Percentiles rank a stretch among this genome's conserved stretches.
Evolutionary conservation across 2,329 filamentous ascomycete genomes (phyloP).

Genomic region (Trichoderma pleuroti): DNA sequence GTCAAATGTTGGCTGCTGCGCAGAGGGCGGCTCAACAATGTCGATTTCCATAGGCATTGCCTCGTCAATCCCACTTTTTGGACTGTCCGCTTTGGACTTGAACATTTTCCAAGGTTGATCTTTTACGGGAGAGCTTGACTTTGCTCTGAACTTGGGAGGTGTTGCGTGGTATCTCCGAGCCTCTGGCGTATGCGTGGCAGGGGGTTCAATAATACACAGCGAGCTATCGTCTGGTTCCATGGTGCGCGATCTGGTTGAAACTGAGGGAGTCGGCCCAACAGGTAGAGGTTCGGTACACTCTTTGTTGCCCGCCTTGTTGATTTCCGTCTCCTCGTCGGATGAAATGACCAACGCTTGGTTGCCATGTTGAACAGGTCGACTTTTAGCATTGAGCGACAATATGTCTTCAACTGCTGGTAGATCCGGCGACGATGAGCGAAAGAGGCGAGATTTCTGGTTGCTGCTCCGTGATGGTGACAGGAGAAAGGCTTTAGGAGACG

Average conservation of each 20-base stretch:
- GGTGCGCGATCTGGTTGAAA: not conserved
- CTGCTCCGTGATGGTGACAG: constrained; percentile 32
- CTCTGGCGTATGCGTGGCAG: constrained; percentile 21
- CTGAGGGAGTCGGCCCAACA: not conserved
- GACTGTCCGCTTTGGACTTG: constrained; percentile 23
- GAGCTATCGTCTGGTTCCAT: constrained; percentile 18
- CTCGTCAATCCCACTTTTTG: not conserved
- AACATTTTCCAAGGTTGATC: constrained; percentile 39
- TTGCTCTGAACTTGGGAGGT: not conserved
- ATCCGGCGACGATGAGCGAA: constrained; percentile 51
- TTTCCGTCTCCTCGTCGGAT: constrained; percentile 27
- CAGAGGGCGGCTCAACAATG: not conserved
- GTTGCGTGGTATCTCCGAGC: constrained; percentile 19
- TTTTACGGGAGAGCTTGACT: constrained; percentile 21
- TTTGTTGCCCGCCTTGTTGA: not conserved
- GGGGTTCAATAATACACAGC: constrained; percentile 25
- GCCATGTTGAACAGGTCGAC: constrained; percentile 34
- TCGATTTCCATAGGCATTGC: not conserved
- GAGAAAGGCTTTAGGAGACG: constrained; percentile 32
- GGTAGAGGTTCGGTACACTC: not conserved
- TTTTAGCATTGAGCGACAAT: constrained; percentile 32
- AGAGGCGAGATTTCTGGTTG: constrained; percentile 32
- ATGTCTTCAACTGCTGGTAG: constrained; percentile 52
- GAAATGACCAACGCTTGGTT: constrained; percentile 39
- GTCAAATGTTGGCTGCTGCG: not conserved